phyloP scores from a whole-genome alignment of 2,329 filamentous ascomycete species.

The Fusarium lateritium region DNA sequence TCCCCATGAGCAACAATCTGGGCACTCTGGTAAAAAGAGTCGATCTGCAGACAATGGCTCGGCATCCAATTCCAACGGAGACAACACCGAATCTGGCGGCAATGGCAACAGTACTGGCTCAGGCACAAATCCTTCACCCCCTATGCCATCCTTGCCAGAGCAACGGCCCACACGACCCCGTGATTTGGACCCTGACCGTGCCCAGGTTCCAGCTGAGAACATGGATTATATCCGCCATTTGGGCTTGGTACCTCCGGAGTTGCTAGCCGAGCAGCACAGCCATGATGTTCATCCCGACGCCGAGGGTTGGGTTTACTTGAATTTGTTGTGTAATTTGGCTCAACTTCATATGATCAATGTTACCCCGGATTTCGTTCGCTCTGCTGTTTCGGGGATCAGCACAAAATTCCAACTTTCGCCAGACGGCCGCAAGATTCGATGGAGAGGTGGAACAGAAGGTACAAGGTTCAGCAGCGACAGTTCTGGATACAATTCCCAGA shows the following conservation, averaged over 20 bases:
- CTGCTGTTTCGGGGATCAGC: constrained; percentile 78
- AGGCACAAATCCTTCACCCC: constrained; percentile 59
- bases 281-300: constrained; percentile 71
- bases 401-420: constrained; percentile 82
- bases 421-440: constrained; percentile 84
- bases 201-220: constrained; percentile 82
- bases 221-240: constrained; percentile 85
- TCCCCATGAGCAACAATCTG: constrained; percentile 48
- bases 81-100: constrained; percentile 61
- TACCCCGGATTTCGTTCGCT: constrained; percentile 81
- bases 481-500: constrained; percentile 64
- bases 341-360: constrained; percentile 90
- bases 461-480: constrained; percentile 78
- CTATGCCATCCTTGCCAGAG: constrained; percentile 65
- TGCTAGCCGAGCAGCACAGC: constrained; percentile 59
- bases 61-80: constrained; percentile 63
- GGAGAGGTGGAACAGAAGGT: constrained; percentile 78
- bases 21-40: constrained; percentile 57
- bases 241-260: constrained; percentile 74
- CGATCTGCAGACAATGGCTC: constrained; percentile 62
- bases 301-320: constrained; percentile 87
- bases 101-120: constrained; percentile 54
- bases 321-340: constrained; percentile 84
- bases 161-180: constrained; percentile 83
- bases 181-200: constrained; percentile 84